Base-by-base conservation (phyloP, 1,139 yeast genomes). In the Candida mesenterica region DNA sequence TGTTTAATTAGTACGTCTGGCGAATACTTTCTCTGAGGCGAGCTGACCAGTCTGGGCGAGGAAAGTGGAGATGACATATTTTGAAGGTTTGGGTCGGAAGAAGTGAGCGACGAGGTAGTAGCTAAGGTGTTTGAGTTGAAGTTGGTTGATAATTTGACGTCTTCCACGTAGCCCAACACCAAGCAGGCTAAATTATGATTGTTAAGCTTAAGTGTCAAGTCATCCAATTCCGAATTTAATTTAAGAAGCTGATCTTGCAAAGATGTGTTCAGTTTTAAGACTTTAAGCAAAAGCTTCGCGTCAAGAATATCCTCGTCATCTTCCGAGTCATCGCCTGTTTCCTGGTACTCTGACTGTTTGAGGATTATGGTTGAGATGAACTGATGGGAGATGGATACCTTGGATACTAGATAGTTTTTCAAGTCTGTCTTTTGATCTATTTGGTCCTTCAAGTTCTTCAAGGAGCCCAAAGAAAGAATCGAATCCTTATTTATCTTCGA, bases 141-240 rank as follows among this genome's bases (percentile, higher is more conserved):
- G 10, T 19, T 19, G 5, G 26, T 12, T 7, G 6, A 46, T 4
- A 59, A 45, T 38, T 56, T 64, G 15, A 70, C 64, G 48, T 70
- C 76, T 43, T 70, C 75, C 18, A 70, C 64, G 43, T 70, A 70
- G 2, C 75, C 75, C 42, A 70, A 56, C 9, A 65, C 62, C 40
- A 70, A 60, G 35, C 75, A 70, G 1, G 74, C 67, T 45, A 68
- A 48, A 39, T 69, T 68, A 43, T 70, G 76, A 42, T 67, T 65
- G 37, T 57, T 60, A 34, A 69, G 50, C 37, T 52, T 53, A 19
- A 47, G 36, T 8, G 51, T 51, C 34, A 67, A 52, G 2, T 42
- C 43, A 12, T 62, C 68, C 34, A 69, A 51, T 32, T 68, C 72
- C 8, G 49, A 47, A 23, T 52, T 51, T n/a, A 54, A 52, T 6